Base-by-base conservation (phyloP, 495 filamentous ascomycete genomes). In the Talaromyces borbonicus region DNA sequence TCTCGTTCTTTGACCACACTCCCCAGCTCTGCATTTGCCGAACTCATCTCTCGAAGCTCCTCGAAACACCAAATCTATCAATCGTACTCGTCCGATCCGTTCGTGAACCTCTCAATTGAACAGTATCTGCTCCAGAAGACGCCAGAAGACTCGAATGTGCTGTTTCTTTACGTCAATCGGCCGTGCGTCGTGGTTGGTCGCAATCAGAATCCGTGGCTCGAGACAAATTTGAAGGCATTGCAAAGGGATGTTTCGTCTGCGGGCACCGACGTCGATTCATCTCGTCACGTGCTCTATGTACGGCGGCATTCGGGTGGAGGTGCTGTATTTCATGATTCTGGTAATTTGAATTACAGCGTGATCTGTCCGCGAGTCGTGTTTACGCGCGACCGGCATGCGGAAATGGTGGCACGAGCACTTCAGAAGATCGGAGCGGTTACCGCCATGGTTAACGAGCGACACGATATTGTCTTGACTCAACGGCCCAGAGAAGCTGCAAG, bases 131-230 rank as follows among this genome's bases (percentile, higher is more conserved):
- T 97, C 1, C 75, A 82, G 45, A 76, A 81, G 30, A 75, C 85
- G 0, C 74, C 80, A 0, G 64, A 76, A 4, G 72, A 83, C 50
- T 89, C 87, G 4, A 78, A 73, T 32, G 59, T 95, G 25, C 74
- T 96, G 0, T 89, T 96, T 49, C 72, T 97, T 14, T 98, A 97
- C 65, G 70, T 77, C 48, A 97, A 98, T 62, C 65, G 71, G 9
- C 88, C 90, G 6, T 83, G 84, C 61, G 73, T 98, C 40, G 78
- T 98, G 51, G 80, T 98, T 48, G 92, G 92, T 11, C 83, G 90
- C 37, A 98, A 98, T 60, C 92, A 98, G 59, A 98, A 98, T 59
- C 92, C 92, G 30, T 98, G 90, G 90, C 69, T 86, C 7, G 92
- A 98, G 61, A 80, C 84, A 37, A 87, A 95, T 60, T 73, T 94